Base-by-base conservation (phyloP, 441 rosid genomes). In the Syzygium syzygioides region DNA sequence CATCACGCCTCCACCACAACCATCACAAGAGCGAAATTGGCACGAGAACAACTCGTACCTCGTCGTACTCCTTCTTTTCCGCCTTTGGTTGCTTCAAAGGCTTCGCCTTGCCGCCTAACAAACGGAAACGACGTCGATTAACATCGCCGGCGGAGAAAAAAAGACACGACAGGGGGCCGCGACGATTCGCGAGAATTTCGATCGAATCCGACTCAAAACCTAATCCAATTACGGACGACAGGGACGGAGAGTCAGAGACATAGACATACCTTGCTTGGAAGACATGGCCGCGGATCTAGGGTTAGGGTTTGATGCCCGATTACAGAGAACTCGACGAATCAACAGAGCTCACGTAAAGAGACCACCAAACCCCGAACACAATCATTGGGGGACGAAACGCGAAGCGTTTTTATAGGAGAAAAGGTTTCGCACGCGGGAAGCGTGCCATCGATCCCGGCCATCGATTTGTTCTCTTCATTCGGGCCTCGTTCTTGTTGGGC, bases 51-150 rank as follows among this genome's bases (percentile, higher is more conserved):
- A 71, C 66, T 41, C 17, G 55, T 93, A 98, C 99, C 97, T 98
- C 99, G 87, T 98, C 99, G 90, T 96, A 96, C 0, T 96, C 98
- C 90, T 96, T 98, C 98, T 98, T 98, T 0, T 91, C 95, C 76
- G 91, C 64, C 89, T 96, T 98, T 57, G 99, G 95, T 88, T 93
- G 95, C 96, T 98, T 98, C 99, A 98, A 94, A 90, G 99, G 99
- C 94, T 98, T 98, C 62, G 94, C 93, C 89, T 98, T 98, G 90
- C 99, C 99, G 91, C 98, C 99, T 97, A 55, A 87, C 71, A 80
- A 71, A 55, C 14, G 17, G 87, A 55, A 52, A 85, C 76, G n/a
- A 87, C 19, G 50, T 71, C 45, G 7, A 17, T 68, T 50, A 87
- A 91, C 57, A 37, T 55, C 8, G 48, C 13, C 28, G 50, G 30